Evolutionary conservation across 331 rosid species (phyloP), one percentile per base, ranked within the genome.

Genomic region (Malus hybrid): DNA sequence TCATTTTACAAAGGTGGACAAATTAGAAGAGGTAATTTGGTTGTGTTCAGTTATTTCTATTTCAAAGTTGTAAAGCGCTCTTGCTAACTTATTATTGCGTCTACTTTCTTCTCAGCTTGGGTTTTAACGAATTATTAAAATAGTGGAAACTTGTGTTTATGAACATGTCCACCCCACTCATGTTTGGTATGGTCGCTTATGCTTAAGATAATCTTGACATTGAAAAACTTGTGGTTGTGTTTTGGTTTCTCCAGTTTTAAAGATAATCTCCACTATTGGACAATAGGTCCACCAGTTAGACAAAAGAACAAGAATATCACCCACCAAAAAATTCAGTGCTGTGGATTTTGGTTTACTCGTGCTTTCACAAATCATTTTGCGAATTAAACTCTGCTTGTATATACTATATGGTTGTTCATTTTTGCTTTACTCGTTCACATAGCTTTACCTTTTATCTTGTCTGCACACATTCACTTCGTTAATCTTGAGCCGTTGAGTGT

Each of bases 1-100:
- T 64, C 97, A 94, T 84, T 94, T 94, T 76, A 94, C 97, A 3
- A 87, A 85, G 78, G 73, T 83, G 80, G 97, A 90, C 71, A 94
- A 90, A 85, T 91, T 94, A 68, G 88, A 84, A 85, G 87, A 89
- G 97, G 97, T 94, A 88, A 68, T 70, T 64, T 77, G 56, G 20
- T 75, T 44, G 34, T 63, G 62, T 73, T 60, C 10, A 13, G 73
- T 44, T 31, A 59, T 36, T 16, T 19, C 61, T 64, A 69, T 67
- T 74, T 70, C 65, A 71, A 71, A 24, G 34, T 19, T 31, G 7
- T 27, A 5, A 31, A 39, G 42, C 22, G 1, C 71, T 54, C 63
- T 46, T 57, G 78, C 32, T 31, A 57, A 36, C 29, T 50, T 61
- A 42, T 54, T 54, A 16, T 36, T 28, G 48, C 31, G n/a, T 39